Evolutionary conservation across 352 stramenopile genomes (phyloP).

Genomic region (Thraustochytrium sp.): DNA sequence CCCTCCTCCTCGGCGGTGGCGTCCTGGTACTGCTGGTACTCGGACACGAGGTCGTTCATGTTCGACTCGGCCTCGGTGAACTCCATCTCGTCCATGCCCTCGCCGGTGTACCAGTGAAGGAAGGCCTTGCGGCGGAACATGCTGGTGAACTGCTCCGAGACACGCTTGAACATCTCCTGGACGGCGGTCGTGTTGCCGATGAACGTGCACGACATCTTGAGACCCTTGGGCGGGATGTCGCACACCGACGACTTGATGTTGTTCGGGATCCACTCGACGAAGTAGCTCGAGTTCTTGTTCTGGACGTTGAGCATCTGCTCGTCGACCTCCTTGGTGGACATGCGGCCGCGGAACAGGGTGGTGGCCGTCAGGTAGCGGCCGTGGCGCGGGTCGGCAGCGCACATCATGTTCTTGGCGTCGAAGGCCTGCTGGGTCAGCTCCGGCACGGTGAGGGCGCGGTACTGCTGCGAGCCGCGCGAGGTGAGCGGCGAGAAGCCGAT

Average conservation of each 20-base stretch:
- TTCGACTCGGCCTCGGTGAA: constrained; percentile 99
- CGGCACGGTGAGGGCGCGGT: constrained; percentile 89
- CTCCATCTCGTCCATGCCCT: constrained; percentile 99
- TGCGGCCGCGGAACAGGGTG: too few species aligned
- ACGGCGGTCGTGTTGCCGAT: constrained; percentile 98
- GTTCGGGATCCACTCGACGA: constrained; percentile 99
- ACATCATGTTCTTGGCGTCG: too few species aligned
- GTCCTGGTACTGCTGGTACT: constrained; percentile 99
- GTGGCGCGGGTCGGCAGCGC: too few species aligned
- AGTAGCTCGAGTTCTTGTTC: constrained; percentile 99
- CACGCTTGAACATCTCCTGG: constrained; percentile 99
- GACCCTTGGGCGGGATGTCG: constrained; percentile 93
- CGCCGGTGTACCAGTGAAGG: constrained; percentile 99
- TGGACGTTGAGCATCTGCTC: too few species aligned
- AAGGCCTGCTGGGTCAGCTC: too few species aligned
- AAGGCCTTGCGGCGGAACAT: constrained; percentile 99
- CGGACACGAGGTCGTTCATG: constrained; percentile 99
- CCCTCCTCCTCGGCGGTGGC: constrained; percentile 96
- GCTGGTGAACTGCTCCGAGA: constrained; percentile 98
- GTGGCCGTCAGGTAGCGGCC: too few species aligned
- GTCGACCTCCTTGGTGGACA: too few species aligned
- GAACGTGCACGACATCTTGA: constrained; percentile 97
- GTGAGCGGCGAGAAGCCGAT: constrained; percentile 97
- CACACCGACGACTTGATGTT: constrained; percentile 99
- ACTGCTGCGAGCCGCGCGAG: constrained; percentile 88